Evolutionary conservation across 129 eudicot genomes (phyloP), one percentile per base, ranked within the genome.

Genomic region (Mikania micrantha): DNA sequence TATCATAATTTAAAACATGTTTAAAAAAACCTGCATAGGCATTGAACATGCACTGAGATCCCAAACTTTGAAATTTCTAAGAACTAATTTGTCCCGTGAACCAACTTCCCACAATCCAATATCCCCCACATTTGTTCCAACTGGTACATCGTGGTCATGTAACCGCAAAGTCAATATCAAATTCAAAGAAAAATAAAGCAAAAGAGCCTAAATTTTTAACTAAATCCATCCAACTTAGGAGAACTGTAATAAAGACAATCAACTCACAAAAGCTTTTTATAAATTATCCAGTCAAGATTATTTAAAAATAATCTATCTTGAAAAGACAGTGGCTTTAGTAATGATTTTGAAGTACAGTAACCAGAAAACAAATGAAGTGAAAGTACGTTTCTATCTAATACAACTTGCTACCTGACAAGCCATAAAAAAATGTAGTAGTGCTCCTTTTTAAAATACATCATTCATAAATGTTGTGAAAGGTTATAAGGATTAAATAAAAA

Each of bases 61-160:
- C 97, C 96, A 91, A 52, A 91, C 96, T 73, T 85, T 84, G 80
- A 91, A 91, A 75, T 84, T 91, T 71, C 76, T 85, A 21, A 78
- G 85, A 67, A 82, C 90, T 70, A 91, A 56, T 80, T 81, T 85
- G 64, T 85, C 87, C 60, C 90, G 81, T 1, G 88, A 81, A 64
- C 94, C 91, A 78, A 88, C 82, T 78, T 91, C 97, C 96, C 96
- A 91, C 64, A 91, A 65, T 67, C 87, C 85, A 21, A 85, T 82
- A 45, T 91, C 97, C 6, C 97, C 97, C 62, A 88, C 85, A 74
- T 88, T 84, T 62, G 97, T 91, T 28, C 97, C 97, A 69, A 91
- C 97, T 90, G 71, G 4, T 56, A 24, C 60, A 74, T 22, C 63
- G 66, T 9, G 39, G 64, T 29, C 42, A 66, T 21, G 66, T 57